These are phyloP conservation scores for Parachaetomium inaequale DNA, from an alignment of 495 filamentous ascomycete species.

Conservation along the genomic window DNA sequence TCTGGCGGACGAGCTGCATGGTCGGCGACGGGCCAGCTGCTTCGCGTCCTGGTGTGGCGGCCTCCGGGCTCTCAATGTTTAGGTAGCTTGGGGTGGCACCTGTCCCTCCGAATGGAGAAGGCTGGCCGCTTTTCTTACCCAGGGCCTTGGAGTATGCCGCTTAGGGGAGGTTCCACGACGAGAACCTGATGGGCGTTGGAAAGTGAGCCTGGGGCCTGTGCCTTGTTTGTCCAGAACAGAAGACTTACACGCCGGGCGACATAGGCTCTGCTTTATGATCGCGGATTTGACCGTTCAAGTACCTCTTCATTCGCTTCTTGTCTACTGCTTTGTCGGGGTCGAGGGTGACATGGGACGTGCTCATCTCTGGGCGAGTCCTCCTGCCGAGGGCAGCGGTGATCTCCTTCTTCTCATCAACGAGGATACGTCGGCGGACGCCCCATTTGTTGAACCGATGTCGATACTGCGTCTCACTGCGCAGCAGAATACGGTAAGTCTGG, in stretches of 20 bases:
- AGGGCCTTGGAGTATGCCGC: constrained; percentile 19
- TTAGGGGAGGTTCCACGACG: constrained; percentile 25
- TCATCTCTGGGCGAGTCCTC: background rate
- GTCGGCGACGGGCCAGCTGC: constrained; percentile 26
- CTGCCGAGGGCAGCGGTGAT: background rate
- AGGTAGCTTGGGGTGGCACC: constrained; percentile 18
- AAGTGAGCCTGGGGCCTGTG: too few relatives aligned
- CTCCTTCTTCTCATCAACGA: constrained; percentile 28
- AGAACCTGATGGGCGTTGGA: constrained; percentile 7
- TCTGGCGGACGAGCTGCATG: constrained; percentile 27
- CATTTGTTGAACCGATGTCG: constrained; percentile 44
- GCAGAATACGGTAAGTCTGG: background rate
- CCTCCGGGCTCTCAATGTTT: background rate
- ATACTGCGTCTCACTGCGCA: constrained; percentile 37
- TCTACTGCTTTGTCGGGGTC: constrained; percentile 28
- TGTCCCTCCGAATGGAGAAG: constrained; percentile 9
- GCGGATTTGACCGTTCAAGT: constrained; percentile 30
- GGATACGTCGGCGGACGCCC: constrained; percentile 36
- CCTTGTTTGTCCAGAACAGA: background rate
- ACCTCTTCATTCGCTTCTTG: constrained; percentile 35
- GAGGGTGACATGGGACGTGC: constrained; percentile 29
- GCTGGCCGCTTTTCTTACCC: background rate
- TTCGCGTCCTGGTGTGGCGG: background rate
- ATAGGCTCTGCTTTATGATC: constrained; percentile 12
- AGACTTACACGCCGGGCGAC: constrained; percentile 22